These are phyloP conservation scores for Syncephalastrum contaminatum DNA, from an alignment of 371 early-diverging fungal species.

Conservation along the genomic window DNA sequence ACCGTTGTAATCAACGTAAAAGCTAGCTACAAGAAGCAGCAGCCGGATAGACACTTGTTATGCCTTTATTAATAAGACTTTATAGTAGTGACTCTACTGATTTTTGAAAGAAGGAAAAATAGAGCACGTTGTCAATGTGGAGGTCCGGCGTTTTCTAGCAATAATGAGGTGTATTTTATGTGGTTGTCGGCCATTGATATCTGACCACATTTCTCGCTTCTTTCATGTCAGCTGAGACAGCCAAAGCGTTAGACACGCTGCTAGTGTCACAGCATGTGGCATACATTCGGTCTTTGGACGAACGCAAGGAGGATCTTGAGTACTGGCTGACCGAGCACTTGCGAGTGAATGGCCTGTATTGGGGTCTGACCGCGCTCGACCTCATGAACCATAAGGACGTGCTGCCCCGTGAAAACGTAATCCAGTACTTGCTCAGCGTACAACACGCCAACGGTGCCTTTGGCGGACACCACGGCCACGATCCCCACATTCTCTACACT, in stretches of 20 bases:
- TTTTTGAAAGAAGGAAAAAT: no score
- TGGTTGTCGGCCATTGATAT: no score
- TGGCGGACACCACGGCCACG: conserved; percentile 87
- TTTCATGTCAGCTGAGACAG: no score
- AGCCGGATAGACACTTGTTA: no score
- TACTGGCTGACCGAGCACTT: conserved; percentile 94
- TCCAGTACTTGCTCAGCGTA: conserved; percentile 77
- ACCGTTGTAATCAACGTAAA: no score
- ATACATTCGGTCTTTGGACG: conserved; percentile 78
- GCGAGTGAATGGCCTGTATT: conserved; percentile 90
- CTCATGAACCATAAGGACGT: conserved; percentile 72
- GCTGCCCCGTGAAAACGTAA: conserved; percentile 70
- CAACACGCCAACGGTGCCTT: conserved; percentile 89
- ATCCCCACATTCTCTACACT: conserved; percentile 92
- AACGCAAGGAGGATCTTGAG: conserved; percentile 80
- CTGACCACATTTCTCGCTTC: no score
- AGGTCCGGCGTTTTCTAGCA: no score
- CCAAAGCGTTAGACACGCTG: conserved; percentile 4
- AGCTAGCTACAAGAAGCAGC: no score
- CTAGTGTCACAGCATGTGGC: conserved; percentile 65
- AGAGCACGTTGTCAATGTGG: no score
- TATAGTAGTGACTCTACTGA: no score
- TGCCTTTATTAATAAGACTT: no score
- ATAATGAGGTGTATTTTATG: no score
- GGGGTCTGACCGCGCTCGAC: conserved; percentile 88